Conservation (phyloP, 2,329 filamentous ascomycete species). For the Ceratocystis alfenasii region DNA sequence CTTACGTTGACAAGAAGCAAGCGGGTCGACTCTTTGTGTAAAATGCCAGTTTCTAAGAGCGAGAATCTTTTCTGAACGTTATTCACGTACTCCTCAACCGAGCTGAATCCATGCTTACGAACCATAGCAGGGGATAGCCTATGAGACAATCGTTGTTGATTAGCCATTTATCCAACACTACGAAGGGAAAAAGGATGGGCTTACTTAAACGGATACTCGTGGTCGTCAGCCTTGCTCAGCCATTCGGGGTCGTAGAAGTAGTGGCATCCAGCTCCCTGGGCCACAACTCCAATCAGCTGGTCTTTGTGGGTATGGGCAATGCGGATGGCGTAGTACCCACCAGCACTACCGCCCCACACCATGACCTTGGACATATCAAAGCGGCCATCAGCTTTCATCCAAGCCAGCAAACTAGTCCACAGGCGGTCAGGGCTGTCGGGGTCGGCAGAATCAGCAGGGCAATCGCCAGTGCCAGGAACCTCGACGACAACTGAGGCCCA, state of each 20-base stretch:
- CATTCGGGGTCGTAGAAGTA: constrained; percentile 43
- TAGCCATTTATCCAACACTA: constrained; percentile 12
- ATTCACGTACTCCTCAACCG: constrained; percentile 43
- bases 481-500: constrained; percentile 53
- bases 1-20: constrained; percentile 50
- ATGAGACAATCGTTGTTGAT: neutral
- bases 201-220: constrained; percentile 53
- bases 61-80: constrained; percentile 50
- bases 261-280: constrained; percentile 46
- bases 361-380: constrained; percentile 48
- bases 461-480: constrained; percentile 43
- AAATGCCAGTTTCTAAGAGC: constrained; percentile 46
- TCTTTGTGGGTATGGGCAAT: constrained; percentile 54
- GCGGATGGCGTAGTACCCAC: constrained; percentile 56
- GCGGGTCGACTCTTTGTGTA: constrained; percentile 43
- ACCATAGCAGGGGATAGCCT: constrained; percentile 44
- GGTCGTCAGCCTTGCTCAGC: constrained; percentile 49
- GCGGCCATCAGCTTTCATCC: constrained; percentile 38
- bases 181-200: constrained; percentile 22
- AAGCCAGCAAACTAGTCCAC: constrained; percentile 50
- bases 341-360: constrained; percentile 53
- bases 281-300: constrained; percentile 43
- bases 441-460: constrained; percentile 50
- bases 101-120: constrained; percentile 49
- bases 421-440: constrained; percentile 48